Evolutionary conservation across 140 eudicot genomes (phyloP).

Genomic region (Cichorium intybus): DNA sequence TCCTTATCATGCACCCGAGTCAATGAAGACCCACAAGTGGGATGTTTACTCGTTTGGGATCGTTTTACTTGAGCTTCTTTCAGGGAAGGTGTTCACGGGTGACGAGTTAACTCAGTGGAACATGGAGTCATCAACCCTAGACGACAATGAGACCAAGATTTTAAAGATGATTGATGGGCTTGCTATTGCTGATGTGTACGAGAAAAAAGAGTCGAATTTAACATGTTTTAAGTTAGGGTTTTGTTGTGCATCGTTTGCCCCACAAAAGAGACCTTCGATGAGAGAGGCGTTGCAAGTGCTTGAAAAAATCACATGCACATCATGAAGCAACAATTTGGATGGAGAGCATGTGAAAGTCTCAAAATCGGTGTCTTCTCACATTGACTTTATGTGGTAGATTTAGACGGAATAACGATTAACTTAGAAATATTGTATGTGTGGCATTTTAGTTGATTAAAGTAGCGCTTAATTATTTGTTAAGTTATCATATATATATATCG

Average conservation of each 20-base stretch:
- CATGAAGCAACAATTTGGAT: slow-evolving; percentile 16
- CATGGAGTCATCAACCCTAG: slow-evolving; percentile 26
- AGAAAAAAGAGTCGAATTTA: slow-evolving; percentile 40
- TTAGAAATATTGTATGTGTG: neutral
- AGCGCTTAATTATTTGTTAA: neutral
- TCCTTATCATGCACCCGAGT: slow-evolving; percentile 80
- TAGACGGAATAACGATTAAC: slow-evolving; percentile 1
- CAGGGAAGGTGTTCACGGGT: slow-evolving; percentile 58
- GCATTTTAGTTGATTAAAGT: neutral
- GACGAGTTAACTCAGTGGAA: slow-evolving; percentile 55
- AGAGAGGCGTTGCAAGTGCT: slow-evolving; percentile 67
- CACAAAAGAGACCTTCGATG: slow-evolving; percentile 79
- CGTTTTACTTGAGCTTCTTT: slow-evolving; percentile 63
- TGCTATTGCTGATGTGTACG: slow-evolving; percentile 32
- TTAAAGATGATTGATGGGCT: slow-evolving; percentile 52
- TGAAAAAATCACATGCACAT: slow-evolving; percentile 40
- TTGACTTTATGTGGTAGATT: slow-evolving; percentile 25
- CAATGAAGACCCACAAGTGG: slow-evolving; percentile 59
- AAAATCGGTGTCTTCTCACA: slow-evolving; percentile 29
- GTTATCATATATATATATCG: neutral
- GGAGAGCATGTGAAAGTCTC: neutral
- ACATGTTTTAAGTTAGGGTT: slow-evolving; percentile 64
- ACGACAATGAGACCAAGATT: slow-evolving; percentile 43
- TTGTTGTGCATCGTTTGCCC: slow-evolving; percentile 57
- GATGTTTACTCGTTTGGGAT: slow-evolving; percentile 86